Evolutionary conservation across 495 filamentous ascomycete genomes (phyloP), one percentile per base, ranked within the genome.

Genomic region (Penicillium paradoxum): DNA sequence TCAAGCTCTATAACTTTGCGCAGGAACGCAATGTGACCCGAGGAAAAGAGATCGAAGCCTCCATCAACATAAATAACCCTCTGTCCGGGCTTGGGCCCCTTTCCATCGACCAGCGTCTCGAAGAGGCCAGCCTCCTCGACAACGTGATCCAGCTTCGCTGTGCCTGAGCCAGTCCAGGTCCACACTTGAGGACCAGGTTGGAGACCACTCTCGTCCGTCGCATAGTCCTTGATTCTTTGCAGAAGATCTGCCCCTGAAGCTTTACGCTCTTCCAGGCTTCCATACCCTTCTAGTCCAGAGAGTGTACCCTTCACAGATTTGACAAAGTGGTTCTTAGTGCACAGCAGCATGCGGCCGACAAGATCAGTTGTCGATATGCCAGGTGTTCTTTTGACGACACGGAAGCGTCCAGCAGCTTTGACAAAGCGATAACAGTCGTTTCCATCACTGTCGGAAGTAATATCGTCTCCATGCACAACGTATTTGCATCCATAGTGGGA

Each of bases 391-490:
- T 91, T 92, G 17, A 99, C 93, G 13, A 97, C 89, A 63, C 87
- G 85, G 77, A 99, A 97, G 7, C 93, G 82, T 17, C 85, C 85
- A 13, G 91, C 92, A 21, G 84, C 84, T 69, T 97, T 97, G 47
- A 99, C 93, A 65, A 87, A 96, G 55, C 95, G 84, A 70, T 99
- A 99, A 72, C 95, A 97, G 71, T 99, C 93, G 63, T 95, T 83
- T 8, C 93, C 90, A 38, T 80, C 81, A 51, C 83, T 86, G 58
- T 95, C 83, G 1, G 91, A 91, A 2, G 88, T 90, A 39, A 97
- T 88, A 62, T 95, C 90, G 59, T 91, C 86, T 45, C 93, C 95
- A 67, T 97, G 88, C 5, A 96, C 91, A 10, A 96, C 88, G 66
- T 90, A 97, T 57, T 82, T 78, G 74, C 93, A 97, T 32, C 92